Base-by-base conservation (phyloP, 768 basidiomycete species). In the Hygrophorus russula region DNA sequence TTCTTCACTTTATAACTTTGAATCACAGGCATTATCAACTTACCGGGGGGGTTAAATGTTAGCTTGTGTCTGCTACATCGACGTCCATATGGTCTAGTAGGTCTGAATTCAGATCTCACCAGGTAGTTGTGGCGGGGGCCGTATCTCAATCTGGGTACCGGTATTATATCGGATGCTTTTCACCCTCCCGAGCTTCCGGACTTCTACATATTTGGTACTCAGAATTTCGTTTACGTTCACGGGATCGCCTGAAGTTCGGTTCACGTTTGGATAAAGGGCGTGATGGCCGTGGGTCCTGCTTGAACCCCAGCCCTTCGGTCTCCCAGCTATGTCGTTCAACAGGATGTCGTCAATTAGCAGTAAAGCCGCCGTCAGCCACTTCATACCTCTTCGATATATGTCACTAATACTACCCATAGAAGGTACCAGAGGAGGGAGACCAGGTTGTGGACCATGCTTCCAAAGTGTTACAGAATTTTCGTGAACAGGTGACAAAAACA, bases 401-500 rank as follows among this genome's bases (percentile, higher is more conserved):
- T 3, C 7, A 24, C 24, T 24, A 24, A 24, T 7, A 3, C 24
- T 3, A 24, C 7, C 24, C 24, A 3, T 24, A 24, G 24, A 24
- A 24, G 24, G 7, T 24, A 24, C 24, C 24, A 24, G 24, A 24
- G 24, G 24, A 3, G 24, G 24, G 24, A 24, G 12, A 24, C 14
- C 39, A 40, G 39, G 39, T 27, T 40, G 39, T 28, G 12, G 20
- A 42, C 3, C 42, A 37, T 27, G 34, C 29, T 2, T 44, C 60
- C 12, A 65, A 65, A 46, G 53, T 59, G 19, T 54, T 74, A 45
- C 62, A 61, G 24, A 67, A 66, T 34, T 64, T 74, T 42, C 59
- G 64, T 27, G 67, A 69, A 8, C 64, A 67, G 57, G 73, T 71
- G 13, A 10, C 57, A 15, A 8, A 15, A 20, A 18, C 17, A 10